Evolutionary conservation across 306 rosid species (phyloP).

Genomic region (Luffa acutangula): DNA sequence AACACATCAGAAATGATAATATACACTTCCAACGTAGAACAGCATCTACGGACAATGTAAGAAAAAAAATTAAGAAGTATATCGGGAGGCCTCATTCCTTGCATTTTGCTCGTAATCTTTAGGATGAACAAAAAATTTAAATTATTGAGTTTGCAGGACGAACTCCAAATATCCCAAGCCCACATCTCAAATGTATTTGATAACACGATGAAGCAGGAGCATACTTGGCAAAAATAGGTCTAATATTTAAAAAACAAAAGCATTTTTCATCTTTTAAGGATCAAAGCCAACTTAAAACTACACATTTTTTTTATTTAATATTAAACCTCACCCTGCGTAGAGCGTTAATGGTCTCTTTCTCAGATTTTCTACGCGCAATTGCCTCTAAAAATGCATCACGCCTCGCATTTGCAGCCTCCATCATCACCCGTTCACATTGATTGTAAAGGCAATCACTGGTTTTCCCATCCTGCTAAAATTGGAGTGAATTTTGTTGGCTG

Average conservation of each 20-base stretch:
- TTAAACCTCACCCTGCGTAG: slow-evolving; percentile 40
- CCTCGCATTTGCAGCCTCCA: slow-evolving; percentile 57
- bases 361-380: slow-evolving; percentile 50
- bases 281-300: too few species aligned
- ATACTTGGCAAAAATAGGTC: neutral
- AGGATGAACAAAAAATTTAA: neutral
- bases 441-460: slow-evolving; percentile 40
- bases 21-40: neutral
- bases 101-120: neutral
- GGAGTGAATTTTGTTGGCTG: neutral
- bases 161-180: neutral
- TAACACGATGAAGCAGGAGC: neutral
- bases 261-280: neutral
- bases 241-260: neutral
- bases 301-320: slow-evolving; percentile 2
- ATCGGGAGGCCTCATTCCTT: neutral
- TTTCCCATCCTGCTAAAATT: slow-evolving; percentile 52
- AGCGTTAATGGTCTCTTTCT: slow-evolving; percentile 55
- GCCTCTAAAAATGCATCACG: slow-evolving; percentile 46
- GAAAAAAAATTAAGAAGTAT: neutral
- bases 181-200: neutral
- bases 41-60: neutral
- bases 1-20: neutral
- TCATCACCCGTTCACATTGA: slow-evolving; percentile 49
- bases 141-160: neutral